Evolutionary conservation across 2,329 filamentous ascomycete species (phyloP).

Genomic region (Penicillium sp.): DNA sequence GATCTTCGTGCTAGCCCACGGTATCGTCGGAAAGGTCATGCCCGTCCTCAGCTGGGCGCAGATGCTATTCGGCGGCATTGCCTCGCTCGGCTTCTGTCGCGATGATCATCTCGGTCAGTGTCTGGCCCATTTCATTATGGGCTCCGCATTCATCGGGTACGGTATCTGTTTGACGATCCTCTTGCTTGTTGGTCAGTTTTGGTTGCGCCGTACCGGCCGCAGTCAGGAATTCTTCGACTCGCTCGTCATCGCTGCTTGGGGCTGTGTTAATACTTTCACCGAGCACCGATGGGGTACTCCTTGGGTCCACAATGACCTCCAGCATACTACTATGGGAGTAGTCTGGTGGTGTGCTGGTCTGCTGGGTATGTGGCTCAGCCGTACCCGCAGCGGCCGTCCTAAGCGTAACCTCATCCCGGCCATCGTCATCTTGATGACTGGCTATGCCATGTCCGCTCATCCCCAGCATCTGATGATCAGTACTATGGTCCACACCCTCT

Average conservation of each 20-base stretch:
- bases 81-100: slow-evolving; percentile 85
- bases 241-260: slow-evolving; percentile 86
- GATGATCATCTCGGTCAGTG: slow-evolving; percentile 91
- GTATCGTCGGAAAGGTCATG: slow-evolving; percentile 80
- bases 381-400: slow-evolving; percentile 75
- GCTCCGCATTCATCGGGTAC: slow-evolving; percentile 91
- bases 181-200: slow-evolving; percentile 81
- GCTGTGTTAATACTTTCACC: slow-evolving; percentile 96
- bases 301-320: slow-evolving; percentile 92
- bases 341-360: slow-evolving; percentile 97
- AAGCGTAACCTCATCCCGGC: slow-evolving; percentile 91
- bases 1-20: slow-evolving; percentile 70
- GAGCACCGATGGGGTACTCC: slow-evolving; percentile 88
- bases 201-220: slow-evolving; percentile 76
- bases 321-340: slow-evolving; percentile 99
- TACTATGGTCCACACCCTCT: slow-evolving; percentile 81
- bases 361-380: slow-evolving; percentile 87
- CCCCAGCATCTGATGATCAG: slow-evolving; percentile 81
- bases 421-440: slow-evolving; percentile 86
- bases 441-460: slow-evolving; percentile 93
- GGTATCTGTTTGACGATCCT: slow-evolving; percentile 83
- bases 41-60: slow-evolving; percentile 86
- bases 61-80: slow-evolving; percentile 95
- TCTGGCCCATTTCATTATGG: slow-evolving; percentile 97
- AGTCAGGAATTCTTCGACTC: slow-evolving; percentile 98